Evolutionary conservation across 352 stramenopile species (phyloP), one percentile per base, ranked within the genome.

Genomic region (Phytophthora tentaculata): DNA sequence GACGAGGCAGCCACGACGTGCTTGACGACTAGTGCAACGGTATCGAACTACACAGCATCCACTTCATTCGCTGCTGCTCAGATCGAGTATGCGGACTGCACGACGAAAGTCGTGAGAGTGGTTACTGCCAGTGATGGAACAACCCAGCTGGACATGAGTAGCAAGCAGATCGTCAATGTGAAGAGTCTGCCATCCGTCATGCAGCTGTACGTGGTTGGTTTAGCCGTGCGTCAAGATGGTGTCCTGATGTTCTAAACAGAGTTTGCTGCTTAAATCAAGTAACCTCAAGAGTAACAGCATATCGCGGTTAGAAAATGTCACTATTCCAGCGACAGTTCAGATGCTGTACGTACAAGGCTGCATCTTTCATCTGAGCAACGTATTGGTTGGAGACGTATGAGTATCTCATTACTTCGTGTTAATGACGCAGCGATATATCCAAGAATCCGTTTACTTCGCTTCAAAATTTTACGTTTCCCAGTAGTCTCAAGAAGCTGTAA

Each of bases 281-380:
- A 52, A 77, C 16, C 66, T 84, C 28, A 69, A 52, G 32, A 74
- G 67, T 56, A 84, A 84, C 63, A 76, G 55, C 22, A 73, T 84
- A 47, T 16, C 19, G 7, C 19, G 39, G 5, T 23, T 84, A 26
- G 47, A 60, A 20, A 73, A 74, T 13, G 52, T 52, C 12, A 56
- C 61, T 12, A 79, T 83, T 20, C 69, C 77, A 16, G 62, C 55
- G 16, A 22, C 54, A 26, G 41, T 83, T 17, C 48, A 75, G 19
- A 70, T 37, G 10, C 52, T 84, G 77, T 83, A 74, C 9, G 77
- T 64, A 49, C 3, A 29, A 47, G 0, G 2, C 17, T 61, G 17
- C 16, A n/a, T 44, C 26, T 1, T 47, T 19, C 9, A 51, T 14
- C 5, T 53, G 20, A 32, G 19, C n/a, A 24, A 49, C 19, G 43